A percentile compares a stretch with the other conserved stretches of the same genome.
Evolutionary conservation across 805 yeast species (phyloP).

Genomic region (Candida ortonii): DNA sequence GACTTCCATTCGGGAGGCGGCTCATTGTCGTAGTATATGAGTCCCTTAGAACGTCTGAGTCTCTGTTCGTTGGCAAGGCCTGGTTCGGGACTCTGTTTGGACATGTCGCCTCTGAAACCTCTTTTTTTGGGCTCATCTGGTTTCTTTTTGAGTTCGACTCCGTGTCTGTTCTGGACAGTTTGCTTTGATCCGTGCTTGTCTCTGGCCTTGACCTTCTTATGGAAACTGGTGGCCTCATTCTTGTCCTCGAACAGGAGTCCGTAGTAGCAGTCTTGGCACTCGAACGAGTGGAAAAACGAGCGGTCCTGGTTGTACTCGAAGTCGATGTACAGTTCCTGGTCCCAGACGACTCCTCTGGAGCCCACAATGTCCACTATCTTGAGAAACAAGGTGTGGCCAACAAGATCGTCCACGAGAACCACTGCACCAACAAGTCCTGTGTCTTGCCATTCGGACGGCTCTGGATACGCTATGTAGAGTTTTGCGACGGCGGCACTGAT

Average conservation of each 20-base stretch:
- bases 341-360: constrained; percentile 90
- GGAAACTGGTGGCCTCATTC: constrained; percentile 81
- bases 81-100: constrained; percentile 2
- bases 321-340: constrained; percentile 87
- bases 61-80: constrained; percentile 46
- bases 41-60: constrained; percentile 53
- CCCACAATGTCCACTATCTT: constrained; percentile 85
- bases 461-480: constrained; percentile 86
- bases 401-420: constrained; percentile 83
- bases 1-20: constrained; percentile 87
- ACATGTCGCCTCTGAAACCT: constrained; percentile 67
- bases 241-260: constrained; percentile 90
- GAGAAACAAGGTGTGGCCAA: constrained; percentile 89
- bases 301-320: constrained; percentile 92
- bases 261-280: constrained; percentile 81
- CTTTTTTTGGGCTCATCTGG: constrained; percentile 36
- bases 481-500: constrained; percentile 89
- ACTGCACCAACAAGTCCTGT: constrained; percentile 91
- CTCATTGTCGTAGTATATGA: constrained; percentile 67
- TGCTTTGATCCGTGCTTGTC: constrained; percentile 84
- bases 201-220: constrained; percentile 68
- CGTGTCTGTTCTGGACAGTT: constrained; percentile 82
- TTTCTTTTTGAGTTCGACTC: constrained; percentile 70
- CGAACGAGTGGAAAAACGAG: constrained; percentile 91
- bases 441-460: constrained; percentile 73